Conservation (phyloP, 2,329 filamentous ascomycete genomes). For the Aspergillus fijiensis region DNA sequence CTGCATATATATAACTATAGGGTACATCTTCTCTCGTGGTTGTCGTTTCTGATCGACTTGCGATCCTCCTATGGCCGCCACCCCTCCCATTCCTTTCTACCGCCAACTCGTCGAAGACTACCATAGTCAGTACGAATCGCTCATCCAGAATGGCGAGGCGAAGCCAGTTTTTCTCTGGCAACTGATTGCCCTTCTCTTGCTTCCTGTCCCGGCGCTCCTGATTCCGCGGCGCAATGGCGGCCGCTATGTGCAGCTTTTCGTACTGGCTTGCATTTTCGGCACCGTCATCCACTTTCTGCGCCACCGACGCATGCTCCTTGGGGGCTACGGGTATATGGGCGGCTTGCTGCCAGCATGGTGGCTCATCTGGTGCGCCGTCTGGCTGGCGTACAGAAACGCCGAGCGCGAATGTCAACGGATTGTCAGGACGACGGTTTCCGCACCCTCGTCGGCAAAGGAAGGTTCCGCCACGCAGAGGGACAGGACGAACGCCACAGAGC, state of each 20-base stretch:
- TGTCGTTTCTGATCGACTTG: neutral
- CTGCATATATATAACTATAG: neutral
- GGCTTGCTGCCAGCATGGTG: slow-evolving; percentile 57
- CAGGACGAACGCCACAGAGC: neutral
- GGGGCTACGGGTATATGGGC: slow-evolving; percentile 55
- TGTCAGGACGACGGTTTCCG: slow-evolving; percentile 40
- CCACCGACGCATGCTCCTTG: slow-evolving; percentile 49
- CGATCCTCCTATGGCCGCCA: slow-evolving; percentile 26
- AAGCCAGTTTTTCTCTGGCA: slow-evolving; percentile 40
- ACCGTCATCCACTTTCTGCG: slow-evolving; percentile 47
- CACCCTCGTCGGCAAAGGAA: neutral
- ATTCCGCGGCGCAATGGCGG: slow-evolving; percentile 47
- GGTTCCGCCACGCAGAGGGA: neutral
- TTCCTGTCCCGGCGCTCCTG: slow-evolving; percentile 52
- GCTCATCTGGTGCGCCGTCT: slow-evolving; percentile 52
- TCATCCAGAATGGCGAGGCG: slow-evolving; percentile 29
- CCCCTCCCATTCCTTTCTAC: slow-evolving; percentile 25
- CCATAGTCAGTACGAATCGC: slow-evolving; percentile 23
- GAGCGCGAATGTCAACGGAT: slow-evolving; percentile 58
- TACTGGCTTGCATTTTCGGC: slow-evolving; percentile 46
- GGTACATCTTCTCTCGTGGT: neutral
- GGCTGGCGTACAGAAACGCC: slow-evolving; percentile 57
- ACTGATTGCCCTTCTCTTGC: slow-evolving; percentile 27
- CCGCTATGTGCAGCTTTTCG: slow-evolving; percentile 43
- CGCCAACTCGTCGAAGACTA: slow-evolving; percentile 27